Conservation (phyloP, 805 yeast species). For the Starmerella ratchasimensis region DNA sequence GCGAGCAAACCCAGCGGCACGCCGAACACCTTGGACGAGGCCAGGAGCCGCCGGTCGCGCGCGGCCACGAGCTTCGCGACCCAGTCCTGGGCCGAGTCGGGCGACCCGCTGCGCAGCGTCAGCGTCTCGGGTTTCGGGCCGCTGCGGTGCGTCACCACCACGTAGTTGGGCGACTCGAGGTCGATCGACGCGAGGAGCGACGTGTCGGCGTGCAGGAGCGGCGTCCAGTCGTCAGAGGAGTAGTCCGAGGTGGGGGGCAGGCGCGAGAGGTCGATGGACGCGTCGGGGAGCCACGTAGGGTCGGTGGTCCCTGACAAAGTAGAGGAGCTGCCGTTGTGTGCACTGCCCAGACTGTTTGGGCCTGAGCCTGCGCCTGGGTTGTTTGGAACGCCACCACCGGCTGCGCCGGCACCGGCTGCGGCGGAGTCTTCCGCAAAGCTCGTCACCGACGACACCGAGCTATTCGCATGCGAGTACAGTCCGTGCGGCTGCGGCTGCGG, state of each 20-base stretch:
- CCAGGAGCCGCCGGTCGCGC: conserved; percentile 5
- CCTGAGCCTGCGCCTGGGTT: too few species aligned
- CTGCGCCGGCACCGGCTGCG: not conserved
- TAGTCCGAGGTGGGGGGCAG: not conserved
- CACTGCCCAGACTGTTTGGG: too few species aligned
- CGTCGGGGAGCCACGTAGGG: conserved; percentile 9
- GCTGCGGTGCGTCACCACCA: conserved; percentile 3
- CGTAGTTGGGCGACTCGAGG: not conserved
- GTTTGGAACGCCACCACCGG: too few species aligned
- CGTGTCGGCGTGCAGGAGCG: not conserved
- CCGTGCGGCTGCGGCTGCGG: not conserved
- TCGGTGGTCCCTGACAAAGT: too few species aligned
- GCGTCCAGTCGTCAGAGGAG: conserved; percentile 3
- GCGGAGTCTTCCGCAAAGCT: conserved; percentile 3
- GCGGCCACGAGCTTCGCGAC: conserved; percentile 27
- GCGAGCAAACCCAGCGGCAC: conserved; percentile 70
- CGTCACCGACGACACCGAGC: conserved; percentile 3
- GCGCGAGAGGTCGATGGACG: conserved; percentile 1
- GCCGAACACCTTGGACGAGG: conserved; percentile 55
- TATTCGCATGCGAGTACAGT: conserved; percentile 2
- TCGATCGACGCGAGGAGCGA: conserved; percentile 2
- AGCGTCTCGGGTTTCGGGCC: conserved; percentile 9
- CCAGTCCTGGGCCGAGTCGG: conserved; percentile 64
- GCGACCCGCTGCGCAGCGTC: conserved; percentile 52
- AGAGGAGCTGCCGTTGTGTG: too few species aligned